Evolutionary conservation across 2,329 filamentous ascomycete genomes (phyloP), one percentile per base, ranked within the genome.

Genomic region (Xylaria multiplex): DNA sequence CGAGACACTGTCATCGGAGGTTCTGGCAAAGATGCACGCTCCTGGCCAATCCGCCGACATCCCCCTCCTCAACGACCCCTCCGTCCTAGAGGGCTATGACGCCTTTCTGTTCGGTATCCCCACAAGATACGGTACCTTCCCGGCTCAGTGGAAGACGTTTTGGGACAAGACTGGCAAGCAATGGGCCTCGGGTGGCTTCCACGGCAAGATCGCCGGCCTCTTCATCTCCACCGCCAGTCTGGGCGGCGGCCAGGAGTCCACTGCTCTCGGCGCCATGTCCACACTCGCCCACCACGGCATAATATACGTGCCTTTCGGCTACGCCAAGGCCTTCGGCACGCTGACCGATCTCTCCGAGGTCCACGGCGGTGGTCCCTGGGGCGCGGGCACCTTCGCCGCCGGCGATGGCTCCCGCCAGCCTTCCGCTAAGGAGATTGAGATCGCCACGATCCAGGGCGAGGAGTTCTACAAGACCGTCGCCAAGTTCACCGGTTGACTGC

Each of bases 111-210:
- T 98, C 75, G 96, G 96, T 72, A 96, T 98, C 79, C 96, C 96
- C 66, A 99, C 96, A 58, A 89, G 96, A 72, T 99, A 93, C 83
- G 96, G 96, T 75, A 98, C 96, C 88, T 97, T 97, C 86, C 94
- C 95, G 55, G 92, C 91, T 19, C 96, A 99, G 83, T 97, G 92
- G 92, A 97, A 96, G 86, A 77, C 88, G 48, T 95, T 93, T 86
- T 96, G 93, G 92, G 96, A 99, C 85, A 87, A 88, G 81, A 94
- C 93, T 27, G 95, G 95, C 76, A 85, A 86, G 73, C 91, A 96
- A 80, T 98, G 96, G 96, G 82, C 85, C 68, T 79, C 81, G 14
- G 95, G 95, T 69, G 88, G 84, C 72, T 94, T 86, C 85, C 88
- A 85, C 81, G 94, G 94, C 83, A 98, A 98, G 86, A 90, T 93